Evolutionary conservation across 2,329 filamentous ascomycete genomes (phyloP).

Genomic region (Dryadomyces quercus-mongolicae): DNA sequence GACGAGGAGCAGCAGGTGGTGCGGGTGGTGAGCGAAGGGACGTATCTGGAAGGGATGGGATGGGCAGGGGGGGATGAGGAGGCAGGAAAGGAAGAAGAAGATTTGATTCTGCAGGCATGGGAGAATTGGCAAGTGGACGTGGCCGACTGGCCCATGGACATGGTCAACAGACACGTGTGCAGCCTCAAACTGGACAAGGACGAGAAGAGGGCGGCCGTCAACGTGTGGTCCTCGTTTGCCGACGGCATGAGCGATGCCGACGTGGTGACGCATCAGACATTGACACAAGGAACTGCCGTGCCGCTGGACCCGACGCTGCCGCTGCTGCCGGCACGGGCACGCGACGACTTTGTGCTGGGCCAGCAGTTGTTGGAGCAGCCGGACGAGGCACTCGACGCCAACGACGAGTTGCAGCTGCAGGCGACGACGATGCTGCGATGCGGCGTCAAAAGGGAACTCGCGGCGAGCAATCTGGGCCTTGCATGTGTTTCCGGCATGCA

Average conservation of each 20-base stretch:
- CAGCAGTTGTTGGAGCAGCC: slow-evolving; percentile 35
- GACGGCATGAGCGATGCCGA: slow-evolving; percentile 56
- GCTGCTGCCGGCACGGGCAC: slow-evolving; percentile 31
- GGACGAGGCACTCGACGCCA: slow-evolving; percentile 18
- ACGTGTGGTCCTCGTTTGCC: slow-evolving; percentile 39
- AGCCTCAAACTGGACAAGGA: no score
- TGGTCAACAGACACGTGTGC: not conserved
- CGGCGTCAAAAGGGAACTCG: slow-evolving; percentile 13
- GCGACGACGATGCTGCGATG: slow-evolving; percentile 22
- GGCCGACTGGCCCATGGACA: not conserved
- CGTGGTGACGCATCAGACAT: slow-evolving; percentile 37
- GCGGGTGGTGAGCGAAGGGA: slow-evolving; percentile 69
- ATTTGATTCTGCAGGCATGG: slow-evolving; percentile 53
- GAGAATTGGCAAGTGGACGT: slow-evolving; percentile 52
- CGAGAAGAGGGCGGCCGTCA: slow-evolving; percentile 25
- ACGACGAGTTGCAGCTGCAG: slow-evolving; percentile 16
- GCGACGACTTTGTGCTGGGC: slow-evolving; percentile 39
- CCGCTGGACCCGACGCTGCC: slow-evolving; percentile 53
- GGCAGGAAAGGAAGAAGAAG: slow-evolving; percentile 39
- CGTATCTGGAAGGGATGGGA: slow-evolving; percentile 70
- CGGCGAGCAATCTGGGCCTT: not conserved
- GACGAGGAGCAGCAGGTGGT: slow-evolving; percentile 56
- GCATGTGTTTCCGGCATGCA: slow-evolving; percentile 7
- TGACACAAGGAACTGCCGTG: slow-evolving; percentile 27
- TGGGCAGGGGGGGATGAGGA: slow-evolving; percentile 22